Conservation (phyloP, 345 rosid species). For the Populus deltoides region DNA sequence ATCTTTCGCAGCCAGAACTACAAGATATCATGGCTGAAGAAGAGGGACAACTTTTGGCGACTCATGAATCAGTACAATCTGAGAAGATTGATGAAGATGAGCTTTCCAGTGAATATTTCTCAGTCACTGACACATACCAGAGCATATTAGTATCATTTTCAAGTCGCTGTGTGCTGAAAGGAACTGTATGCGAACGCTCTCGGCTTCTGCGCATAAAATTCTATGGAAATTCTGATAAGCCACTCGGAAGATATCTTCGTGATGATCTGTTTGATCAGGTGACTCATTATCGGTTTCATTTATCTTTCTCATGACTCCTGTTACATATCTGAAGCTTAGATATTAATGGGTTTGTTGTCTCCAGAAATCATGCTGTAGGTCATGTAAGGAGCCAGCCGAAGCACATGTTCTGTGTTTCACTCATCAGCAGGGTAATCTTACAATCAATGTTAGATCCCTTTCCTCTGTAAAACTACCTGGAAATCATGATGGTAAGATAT, state of each 20-base stretch:
- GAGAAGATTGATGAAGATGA: slow-evolving; percentile 52
- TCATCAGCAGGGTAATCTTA: slow-evolving; percentile 97
- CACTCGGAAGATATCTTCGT: slow-evolving; percentile 83
- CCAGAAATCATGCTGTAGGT: slow-evolving; percentile 61
- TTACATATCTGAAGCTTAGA: slow-evolving; percentile 3
- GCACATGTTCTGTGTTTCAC: slow-evolving; percentile 88
- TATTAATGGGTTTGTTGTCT: slow-evolving; percentile 15
- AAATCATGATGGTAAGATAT: slow-evolving; percentile 88
- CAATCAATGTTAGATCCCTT: slow-evolving; percentile 74
- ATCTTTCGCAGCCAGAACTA: slow-evolving; percentile 32
- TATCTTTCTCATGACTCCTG: not conserved
- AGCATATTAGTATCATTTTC: slow-evolving; percentile 91
- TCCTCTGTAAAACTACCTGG: slow-evolving; percentile 73
- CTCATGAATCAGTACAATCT: slow-evolving; percentile 36
- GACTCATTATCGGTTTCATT: slow-evolving; percentile 4
- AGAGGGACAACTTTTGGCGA: slow-evolving; percentile 33
- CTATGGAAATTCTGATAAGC: slow-evolving; percentile 92
- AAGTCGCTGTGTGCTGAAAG: slow-evolving; percentile 73
- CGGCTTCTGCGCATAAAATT: slow-evolving; percentile 87
- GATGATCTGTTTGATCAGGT: slow-evolving; percentile 91
- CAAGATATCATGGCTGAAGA: slow-evolving; percentile 37
- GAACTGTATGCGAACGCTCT: slow-evolving; percentile 89
- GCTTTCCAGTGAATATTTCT: slow-evolving; percentile 63
- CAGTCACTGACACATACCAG: slow-evolving; percentile 79
- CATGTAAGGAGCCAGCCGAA: slow-evolving; percentile 80